phyloP scores from a whole-genome alignment of 2,329 filamentous ascomycete species.

The Sclerotinia nivalis region DNA sequence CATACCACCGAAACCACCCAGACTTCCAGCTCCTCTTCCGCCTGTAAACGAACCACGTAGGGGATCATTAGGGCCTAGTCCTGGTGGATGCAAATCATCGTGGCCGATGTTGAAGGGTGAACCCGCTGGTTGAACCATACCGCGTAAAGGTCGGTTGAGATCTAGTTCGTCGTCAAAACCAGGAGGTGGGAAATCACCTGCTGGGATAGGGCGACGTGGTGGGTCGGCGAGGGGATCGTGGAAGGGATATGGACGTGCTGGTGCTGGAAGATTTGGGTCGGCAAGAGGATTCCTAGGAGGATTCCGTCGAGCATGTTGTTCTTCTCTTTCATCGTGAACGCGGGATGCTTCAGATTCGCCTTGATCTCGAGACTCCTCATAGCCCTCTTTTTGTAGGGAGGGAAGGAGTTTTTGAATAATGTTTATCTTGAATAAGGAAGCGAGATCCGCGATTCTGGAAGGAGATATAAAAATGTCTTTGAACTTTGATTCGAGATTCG shows the following conservation, averaged over 20 bases:
- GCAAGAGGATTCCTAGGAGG: slow-evolving; percentile 42
- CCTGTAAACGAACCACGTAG: slow-evolving; percentile 66
- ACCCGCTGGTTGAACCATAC: slow-evolving; percentile 44
- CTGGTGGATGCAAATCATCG: slow-evolving; percentile 83
- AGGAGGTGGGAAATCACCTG: slow-evolving; percentile 77
- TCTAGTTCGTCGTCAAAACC: slow-evolving; percentile 94
- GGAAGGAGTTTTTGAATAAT: slow-evolving; percentile 85
- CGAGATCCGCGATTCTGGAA: slow-evolving; percentile 66
- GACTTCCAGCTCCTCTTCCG: slow-evolving; percentile 57
- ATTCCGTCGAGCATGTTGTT: slow-evolving; percentile 47
- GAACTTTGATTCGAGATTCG: slow-evolving; percentile 51
- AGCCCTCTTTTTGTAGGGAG: slow-evolving; percentile 73
- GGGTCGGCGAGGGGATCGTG: slow-evolving; percentile 64
- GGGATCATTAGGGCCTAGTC: slow-evolving; percentile 82
- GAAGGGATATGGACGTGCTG: slow-evolving; percentile 68
- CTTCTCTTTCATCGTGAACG: slow-evolving; percentile 46
- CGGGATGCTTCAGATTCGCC: slow-evolving; percentile 42
- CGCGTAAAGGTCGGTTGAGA: slow-evolving; percentile 66
- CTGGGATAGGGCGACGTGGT: slow-evolving; percentile 63
- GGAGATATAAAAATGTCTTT: slow-evolving; percentile 72
- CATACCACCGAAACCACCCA: slow-evolving; percentile 69
- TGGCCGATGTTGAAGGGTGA: slow-evolving; percentile 74
- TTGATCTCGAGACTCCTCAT: slow-evolving; percentile 50
- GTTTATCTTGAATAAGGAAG: slow-evolving; percentile 70
- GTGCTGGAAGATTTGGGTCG: slow-evolving; percentile 51